A percentile compares a stretch with the other conserved stretches of the same genome.
These are phyloP conservation scores for Solanum arcanum DNA, from an alignment of 257 asterid species.

Conservation along the genomic window DNA sequence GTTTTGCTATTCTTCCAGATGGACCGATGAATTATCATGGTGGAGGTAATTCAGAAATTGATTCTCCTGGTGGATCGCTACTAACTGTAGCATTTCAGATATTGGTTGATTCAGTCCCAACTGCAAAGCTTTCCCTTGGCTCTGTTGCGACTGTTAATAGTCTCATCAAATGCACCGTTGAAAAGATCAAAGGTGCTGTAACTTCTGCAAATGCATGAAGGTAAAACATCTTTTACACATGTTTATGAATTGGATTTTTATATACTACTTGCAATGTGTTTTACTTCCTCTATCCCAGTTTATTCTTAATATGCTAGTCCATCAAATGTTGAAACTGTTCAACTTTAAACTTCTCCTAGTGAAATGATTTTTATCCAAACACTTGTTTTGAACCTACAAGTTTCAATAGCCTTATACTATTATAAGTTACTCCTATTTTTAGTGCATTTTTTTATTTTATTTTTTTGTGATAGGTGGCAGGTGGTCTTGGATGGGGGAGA, in stretches of 20 bases:
- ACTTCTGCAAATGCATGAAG: conserved; percentile 31
- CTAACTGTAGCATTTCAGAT: conserved; percentile 79
- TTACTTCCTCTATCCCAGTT: not conserved
- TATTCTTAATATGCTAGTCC: not conserved
- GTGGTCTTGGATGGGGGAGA: not conserved
- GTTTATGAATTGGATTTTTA: too few relatives aligned
- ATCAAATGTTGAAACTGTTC: not conserved
- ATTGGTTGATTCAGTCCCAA: conserved; percentile 65
- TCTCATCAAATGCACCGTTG: conserved; percentile 78
- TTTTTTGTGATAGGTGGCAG: not conserved
- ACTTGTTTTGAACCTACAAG: not conserved
- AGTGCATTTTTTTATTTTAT: not conserved
- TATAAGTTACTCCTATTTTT: too few relatives aligned
- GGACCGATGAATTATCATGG: conserved; percentile 27
- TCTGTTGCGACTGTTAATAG: conserved; percentile 72
- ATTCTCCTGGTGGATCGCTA: conserved; percentile 41
- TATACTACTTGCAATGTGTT: not conserved
- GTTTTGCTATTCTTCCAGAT: conserved; percentile 89
- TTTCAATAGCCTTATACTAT: not conserved
- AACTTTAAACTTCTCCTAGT: not conserved
- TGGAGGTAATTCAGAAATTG: conserved; percentile 25
- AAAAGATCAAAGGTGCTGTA: conserved; percentile 59
- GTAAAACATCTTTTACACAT: not conserved
- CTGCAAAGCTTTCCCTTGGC: conserved; percentile 67
- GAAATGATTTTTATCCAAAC: not conserved